phyloP scores from a whole-genome alignment of 257 asterid species.

The Rubia yunnanensis region DNA sequence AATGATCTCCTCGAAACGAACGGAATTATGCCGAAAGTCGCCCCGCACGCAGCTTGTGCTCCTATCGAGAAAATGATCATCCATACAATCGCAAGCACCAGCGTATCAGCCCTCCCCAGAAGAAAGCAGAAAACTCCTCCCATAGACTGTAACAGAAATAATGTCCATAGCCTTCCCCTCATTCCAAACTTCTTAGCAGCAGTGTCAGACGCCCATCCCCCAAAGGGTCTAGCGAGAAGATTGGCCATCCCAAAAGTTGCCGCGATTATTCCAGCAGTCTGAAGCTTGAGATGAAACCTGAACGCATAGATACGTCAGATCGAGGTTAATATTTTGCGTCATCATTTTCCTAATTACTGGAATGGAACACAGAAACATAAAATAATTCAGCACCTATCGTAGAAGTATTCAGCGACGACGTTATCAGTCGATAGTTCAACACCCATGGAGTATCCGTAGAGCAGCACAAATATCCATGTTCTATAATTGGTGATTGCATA shows the following conservation, averaged over 20 bases:
- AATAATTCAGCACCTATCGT: slow-evolving; percentile 1
- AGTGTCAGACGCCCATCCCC: slow-evolving; percentile 42
- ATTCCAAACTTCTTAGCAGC: slow-evolving; percentile 42
- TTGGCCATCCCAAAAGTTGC: slow-evolving; percentile 21
- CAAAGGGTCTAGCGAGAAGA: slow-evolving; percentile 44
- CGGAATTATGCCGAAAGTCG: slow-evolving; percentile 23
- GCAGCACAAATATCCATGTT: slow-evolving; percentile 53
- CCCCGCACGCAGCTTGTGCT: background rate
- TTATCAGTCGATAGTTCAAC: slow-evolving; percentile 20
- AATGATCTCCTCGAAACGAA: slow-evolving; percentile 33
- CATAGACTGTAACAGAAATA: slow-evolving; percentile 38
- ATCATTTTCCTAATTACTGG: too few species aligned
- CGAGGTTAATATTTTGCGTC: too few species aligned
- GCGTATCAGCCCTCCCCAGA: slow-evolving; percentile 33
- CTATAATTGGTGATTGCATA: slow-evolving; percentile 52
- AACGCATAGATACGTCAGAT: too few species aligned
- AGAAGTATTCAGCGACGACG: background rate
- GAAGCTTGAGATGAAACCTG: slow-evolving; percentile 47
- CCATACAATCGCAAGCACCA: slow-evolving; percentile 27
- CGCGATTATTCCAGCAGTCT: slow-evolving; percentile 44
- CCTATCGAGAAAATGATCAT: slow-evolving; percentile 59
- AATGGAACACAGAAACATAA: too few species aligned
- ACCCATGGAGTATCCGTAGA: slow-evolving; percentile 19
- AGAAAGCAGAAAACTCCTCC: slow-evolving; percentile 51
- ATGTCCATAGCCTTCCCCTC: slow-evolving; percentile 23